Evolutionary conservation across 768 basidiomycete species (phyloP).

Genomic region (Boletus sp.): DNA sequence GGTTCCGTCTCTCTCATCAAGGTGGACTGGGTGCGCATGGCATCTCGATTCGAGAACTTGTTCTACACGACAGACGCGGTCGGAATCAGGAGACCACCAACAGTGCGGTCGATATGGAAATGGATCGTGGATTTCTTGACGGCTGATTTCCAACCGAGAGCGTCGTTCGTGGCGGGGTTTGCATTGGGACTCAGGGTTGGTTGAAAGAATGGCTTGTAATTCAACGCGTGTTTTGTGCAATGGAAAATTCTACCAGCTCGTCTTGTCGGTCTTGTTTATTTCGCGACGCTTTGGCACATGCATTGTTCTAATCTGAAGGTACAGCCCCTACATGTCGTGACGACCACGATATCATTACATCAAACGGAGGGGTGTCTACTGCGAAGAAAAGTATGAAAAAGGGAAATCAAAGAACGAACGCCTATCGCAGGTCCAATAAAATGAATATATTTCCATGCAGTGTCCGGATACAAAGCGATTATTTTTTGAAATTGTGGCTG

Average conservation of each 20-base stretch:
- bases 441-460: too few relatives aligned
- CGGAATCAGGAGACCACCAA: constrained; percentile 60
- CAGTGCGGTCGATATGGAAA: constrained; percentile 59
- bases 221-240: not conserved
- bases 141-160: constrained; percentile 89
- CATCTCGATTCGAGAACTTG: constrained; percentile 61
- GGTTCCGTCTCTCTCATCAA: constrained; percentile 67
- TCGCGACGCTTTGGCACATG: not conserved
- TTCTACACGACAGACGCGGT: constrained; percentile 18
- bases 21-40: constrained; percentile 77
- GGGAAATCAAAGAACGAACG: too few relatives aligned
- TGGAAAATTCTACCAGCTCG: not conserved
- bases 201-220: constrained; percentile 32
- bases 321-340: too few relatives aligned
- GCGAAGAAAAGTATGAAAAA: too few relatives aligned
- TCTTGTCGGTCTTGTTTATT: not conserved
- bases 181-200: constrained; percentile 80
- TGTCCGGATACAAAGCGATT: too few relatives aligned
- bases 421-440: too few relatives aligned
- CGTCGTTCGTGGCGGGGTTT: constrained; percentile 84
- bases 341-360: too few relatives aligned
- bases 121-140: constrained; percentile 81
- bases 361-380: too few relatives aligned
- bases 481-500: too few relatives aligned
- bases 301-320: not conserved